Percentiles rank a stretch among this genome's conserved stretches.
Evolutionary conservation across 306 rosid genomes (phyloP).

Genomic region (Oxytropis ochrocephala): DNA sequence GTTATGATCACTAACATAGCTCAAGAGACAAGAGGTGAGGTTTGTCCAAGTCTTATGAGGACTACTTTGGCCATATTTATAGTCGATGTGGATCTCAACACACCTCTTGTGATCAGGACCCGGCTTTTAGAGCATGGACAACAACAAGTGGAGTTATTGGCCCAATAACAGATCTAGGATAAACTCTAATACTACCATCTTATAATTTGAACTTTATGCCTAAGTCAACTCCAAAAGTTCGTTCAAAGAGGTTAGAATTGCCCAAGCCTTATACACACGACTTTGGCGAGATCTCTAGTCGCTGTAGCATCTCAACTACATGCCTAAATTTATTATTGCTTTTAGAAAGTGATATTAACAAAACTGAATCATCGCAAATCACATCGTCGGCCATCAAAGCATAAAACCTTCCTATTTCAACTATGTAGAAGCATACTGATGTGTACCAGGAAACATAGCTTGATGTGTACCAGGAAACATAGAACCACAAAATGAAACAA

Average conservation of each 20-base stretch:
- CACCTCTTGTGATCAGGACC: neutral
- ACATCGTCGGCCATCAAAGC: neutral
- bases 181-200: neutral
- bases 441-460: too few relatives aligned
- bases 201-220: neutral
- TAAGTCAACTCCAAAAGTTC: too few relatives aligned
- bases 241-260: too few relatives aligned
- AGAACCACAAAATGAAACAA: too few relatives aligned
- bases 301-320: neutral
- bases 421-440: neutral
- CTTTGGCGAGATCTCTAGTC: neutral
- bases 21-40: neutral
- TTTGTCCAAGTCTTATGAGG: neutral
- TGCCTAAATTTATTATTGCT: neutral
- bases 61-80: neutral
- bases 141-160: neutral
- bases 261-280: neutral
- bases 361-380: neutral
- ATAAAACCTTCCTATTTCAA: neutral
- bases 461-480: too few relatives aligned
- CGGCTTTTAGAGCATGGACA: neutral
- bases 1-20: too few relatives aligned
- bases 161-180: neutral
- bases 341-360: neutral
- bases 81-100: too few relatives aligned